Percentiles rank a stretch among this genome's conserved stretches.
These are phyloP conservation scores for Podila verticillata DNA, from an alignment of 192 early-diverging fungal species.

Conservation along the genomic window DNA sequence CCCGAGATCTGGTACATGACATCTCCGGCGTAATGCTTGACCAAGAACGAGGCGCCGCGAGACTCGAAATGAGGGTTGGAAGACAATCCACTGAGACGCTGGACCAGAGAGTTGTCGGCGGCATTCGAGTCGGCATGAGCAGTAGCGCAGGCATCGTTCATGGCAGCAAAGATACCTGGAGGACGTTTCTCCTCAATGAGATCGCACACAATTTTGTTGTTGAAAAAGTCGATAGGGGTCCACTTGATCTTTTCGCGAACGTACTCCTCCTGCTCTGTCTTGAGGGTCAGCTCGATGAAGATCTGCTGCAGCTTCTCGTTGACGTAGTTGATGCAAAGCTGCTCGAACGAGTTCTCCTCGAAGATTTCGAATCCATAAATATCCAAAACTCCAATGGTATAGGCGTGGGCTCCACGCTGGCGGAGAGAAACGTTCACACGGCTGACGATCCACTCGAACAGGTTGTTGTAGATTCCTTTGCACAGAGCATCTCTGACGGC, in stretches of 20 bases:
- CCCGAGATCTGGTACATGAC: slow-evolving; percentile 92
- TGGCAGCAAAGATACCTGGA: slow-evolving; percentile 89
- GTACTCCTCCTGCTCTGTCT: slow-evolving; percentile 99
- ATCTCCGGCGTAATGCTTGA: slow-evolving; percentile 97
- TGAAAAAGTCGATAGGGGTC: slow-evolving; percentile 99
- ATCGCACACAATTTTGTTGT: slow-evolving; percentile 99
- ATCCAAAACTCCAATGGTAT: slow-evolving; percentile 93
- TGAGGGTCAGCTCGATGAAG: slow-evolving; percentile 98
- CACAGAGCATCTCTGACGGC: slow-evolving; percentile 92
- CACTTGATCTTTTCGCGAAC: slow-evolving; percentile 95
- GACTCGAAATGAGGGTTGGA: slow-evolving; percentile 81
- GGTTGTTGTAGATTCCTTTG: slow-evolving; percentile 91
- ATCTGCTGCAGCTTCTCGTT: slow-evolving; percentile 98
- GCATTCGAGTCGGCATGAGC: slow-evolving; percentile 92
- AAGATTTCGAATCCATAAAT: slow-evolving; percentile 99
- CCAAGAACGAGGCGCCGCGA: slow-evolving; percentile 75
- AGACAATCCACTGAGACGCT: slow-evolving; percentile 71
- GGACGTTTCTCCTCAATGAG: slow-evolving; percentile 97
- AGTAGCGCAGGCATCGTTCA: slow-evolving; percentile 98
- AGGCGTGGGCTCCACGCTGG: slow-evolving; percentile 64
- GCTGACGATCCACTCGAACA: slow-evolving; percentile 99
- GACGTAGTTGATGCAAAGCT: slow-evolving; percentile 99
- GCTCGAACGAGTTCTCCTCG: slow-evolving; percentile 96
- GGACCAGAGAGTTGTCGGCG: slow-evolving; percentile 78
- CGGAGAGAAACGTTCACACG: slow-evolving; percentile 91